Conservation (phyloP, 2,329 filamentous ascomycete genomes). For the Cladophialophora chaetospira region DNA sequence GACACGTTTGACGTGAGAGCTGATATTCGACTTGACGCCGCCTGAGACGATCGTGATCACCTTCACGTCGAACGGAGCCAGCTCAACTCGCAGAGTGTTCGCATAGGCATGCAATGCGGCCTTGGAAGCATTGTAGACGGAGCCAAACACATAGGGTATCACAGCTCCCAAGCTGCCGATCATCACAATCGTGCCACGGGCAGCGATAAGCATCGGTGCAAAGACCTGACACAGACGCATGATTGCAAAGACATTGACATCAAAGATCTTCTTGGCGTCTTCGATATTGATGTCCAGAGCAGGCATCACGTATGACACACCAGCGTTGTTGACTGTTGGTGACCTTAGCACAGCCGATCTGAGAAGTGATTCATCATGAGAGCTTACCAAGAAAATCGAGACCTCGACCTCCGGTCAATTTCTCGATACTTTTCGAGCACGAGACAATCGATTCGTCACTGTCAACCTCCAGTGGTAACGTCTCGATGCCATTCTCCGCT, state of each 20-base stretch:
- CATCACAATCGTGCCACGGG: conserved; percentile 30
- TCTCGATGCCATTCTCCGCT: conserved; percentile 29
- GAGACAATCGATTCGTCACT: conserved; percentile 25
- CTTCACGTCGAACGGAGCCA: conserved; percentile 46
- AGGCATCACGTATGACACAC: conserved; percentile 33
- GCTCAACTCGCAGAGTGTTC: conserved; percentile 56
- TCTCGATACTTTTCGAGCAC: conserved; percentile 10
- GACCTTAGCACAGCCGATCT: neutral
- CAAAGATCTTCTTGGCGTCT: conserved; percentile 38
- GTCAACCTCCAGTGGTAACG: conserved; percentile 37
- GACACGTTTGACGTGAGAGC: conserved; percentile 19
- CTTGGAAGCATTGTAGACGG: conserved; percentile 60
- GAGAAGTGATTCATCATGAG: too few species aligned
- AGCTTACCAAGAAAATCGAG: conserved; percentile 30
- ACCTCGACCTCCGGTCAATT: conserved; percentile 22
- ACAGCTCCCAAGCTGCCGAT: conserved; percentile 25
- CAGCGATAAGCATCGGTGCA: conserved; percentile 31
- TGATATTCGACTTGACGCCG: conserved; percentile 61
- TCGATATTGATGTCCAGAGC: conserved; percentile 37
- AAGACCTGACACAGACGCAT: conserved; percentile 42
- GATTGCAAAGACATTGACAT: conserved; percentile 40
- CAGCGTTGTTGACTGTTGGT: conserved; percentile 30
- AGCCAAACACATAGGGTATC: conserved; percentile 32
- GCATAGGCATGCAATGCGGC: conserved; percentile 61
- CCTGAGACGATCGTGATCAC: conserved; percentile 61